A percentile compares a stretch with the other conserved stretches of the same genome.
Conservation (phyloP, 345 rosid species). For the Eucalyptus caleyi region DNA sequence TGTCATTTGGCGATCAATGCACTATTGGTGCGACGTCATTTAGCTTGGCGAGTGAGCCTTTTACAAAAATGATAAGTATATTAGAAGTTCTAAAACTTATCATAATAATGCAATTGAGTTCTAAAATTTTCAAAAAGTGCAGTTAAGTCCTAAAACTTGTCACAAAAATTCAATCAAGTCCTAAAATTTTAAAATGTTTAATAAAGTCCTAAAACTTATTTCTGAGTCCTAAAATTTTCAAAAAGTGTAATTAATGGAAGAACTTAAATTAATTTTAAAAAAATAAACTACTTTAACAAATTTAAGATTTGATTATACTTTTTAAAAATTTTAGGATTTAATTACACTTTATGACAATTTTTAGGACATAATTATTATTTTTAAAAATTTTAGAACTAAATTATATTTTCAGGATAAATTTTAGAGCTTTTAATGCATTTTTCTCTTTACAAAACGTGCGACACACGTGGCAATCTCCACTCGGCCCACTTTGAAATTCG, state of each 20-base stretch:
- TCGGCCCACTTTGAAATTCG: background rate
- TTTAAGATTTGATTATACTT: accelerated
- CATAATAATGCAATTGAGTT: accelerated
- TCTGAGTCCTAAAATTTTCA: accelerated
- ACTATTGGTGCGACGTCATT: accelerated
- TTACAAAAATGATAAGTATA: accelerated
- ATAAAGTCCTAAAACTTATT: too few species aligned
- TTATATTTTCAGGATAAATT: accelerated
- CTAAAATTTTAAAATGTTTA: accelerated
- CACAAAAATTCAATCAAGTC: accelerated
- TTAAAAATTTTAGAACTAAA: accelerated
- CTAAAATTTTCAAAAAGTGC: accelerated
- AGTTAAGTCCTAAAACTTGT: accelerated
- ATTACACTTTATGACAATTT: accelerated
- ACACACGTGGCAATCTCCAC: background rate
- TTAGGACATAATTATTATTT: too few species aligned
- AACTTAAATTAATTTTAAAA: accelerated
- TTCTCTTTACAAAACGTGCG: background rate
- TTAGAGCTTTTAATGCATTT: accelerated
- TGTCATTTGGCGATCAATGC: accelerated
- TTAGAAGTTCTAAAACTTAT: accelerated
- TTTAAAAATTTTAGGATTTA: accelerated
- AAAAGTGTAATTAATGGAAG: accelerated
- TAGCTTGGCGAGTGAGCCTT: background rate
- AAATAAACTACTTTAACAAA: too few species aligned